Conservation (phyloP, 2,329 filamentous ascomycete genomes). For the Trichoderma oligosporum region DNA sequence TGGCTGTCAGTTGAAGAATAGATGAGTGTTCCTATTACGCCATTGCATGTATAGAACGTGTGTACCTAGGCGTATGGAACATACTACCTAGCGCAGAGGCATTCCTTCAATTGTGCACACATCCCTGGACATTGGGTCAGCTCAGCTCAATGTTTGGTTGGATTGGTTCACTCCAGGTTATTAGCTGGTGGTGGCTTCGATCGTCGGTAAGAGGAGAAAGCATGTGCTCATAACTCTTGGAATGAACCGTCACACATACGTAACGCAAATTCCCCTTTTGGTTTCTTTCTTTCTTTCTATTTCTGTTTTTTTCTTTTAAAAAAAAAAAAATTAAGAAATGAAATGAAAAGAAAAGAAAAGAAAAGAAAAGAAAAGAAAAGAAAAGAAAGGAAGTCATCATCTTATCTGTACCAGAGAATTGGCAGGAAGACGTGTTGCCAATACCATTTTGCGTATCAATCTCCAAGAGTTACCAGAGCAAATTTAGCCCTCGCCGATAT, state of each 20-base stretch:
- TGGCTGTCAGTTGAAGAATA: not conserved
- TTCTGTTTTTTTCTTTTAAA: no score
- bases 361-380: no score
- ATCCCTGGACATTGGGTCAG: conserved; percentile 13
- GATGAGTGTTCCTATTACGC: not conserved
- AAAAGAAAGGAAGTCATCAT: not conserved
- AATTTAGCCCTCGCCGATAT: not conserved
- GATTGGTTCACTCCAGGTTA: conserved; percentile 5
- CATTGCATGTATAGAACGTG: conserved; percentile 9
- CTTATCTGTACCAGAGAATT: not conserved
- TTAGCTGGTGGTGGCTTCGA: conserved; percentile 6
- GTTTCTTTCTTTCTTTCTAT: not conserved
- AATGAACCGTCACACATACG: conserved; percentile 17
- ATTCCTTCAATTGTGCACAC: conserved; percentile 4
- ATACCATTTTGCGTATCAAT: not conserved
- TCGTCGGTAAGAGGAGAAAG: not conserved
- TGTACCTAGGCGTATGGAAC: conserved; percentile 2
- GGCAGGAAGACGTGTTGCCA: not conserved
- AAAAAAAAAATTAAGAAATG: no score
- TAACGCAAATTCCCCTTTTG: no score
- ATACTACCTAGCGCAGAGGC: not conserved
- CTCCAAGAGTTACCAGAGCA: no score
- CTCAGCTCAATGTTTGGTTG: not conserved
- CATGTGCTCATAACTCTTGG: not conserved
- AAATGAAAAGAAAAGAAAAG: no score